Percentiles rank a stretch among this genome's conserved stretches.
Conservation (phyloP, 2,329 filamentous ascomycete species). For the Paecilomyces formosus region DNA sequence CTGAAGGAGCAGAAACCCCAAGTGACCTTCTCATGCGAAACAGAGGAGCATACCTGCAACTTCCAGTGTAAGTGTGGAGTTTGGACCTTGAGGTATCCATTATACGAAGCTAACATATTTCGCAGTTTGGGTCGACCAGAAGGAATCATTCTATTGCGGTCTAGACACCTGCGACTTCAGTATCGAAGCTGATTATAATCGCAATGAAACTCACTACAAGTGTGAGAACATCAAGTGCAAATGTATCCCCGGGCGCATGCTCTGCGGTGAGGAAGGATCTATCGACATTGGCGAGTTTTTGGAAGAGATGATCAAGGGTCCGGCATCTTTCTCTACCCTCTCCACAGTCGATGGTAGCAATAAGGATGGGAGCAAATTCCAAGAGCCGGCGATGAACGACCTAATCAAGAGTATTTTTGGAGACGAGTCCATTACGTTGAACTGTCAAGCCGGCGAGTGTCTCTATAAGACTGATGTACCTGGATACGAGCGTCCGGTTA, state of each 20-base stretch:
- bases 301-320: constrained; percentile 72
- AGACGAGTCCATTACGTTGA: constrained; percentile 77
- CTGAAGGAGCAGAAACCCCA: constrained; percentile 80
- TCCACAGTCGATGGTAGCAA: constrained; percentile 50
- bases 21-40: constrained; percentile 88
- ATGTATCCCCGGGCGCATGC: constrained; percentile 85
- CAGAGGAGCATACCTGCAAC: constrained; percentile 68
- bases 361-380: constrained; percentile 71
- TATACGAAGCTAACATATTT: constrained; percentile 16
- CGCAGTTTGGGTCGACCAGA: constrained; percentile 85
- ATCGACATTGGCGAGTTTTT: constrained; percentile 90
- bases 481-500: constrained; percentile 79
- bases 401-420: constrained; percentile 85
- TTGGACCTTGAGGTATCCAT: not conserved
- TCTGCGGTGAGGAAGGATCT: constrained; percentile 85
- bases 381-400: constrained; percentile 86
- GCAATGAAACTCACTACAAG: constrained; percentile 76
- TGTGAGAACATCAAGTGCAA: constrained; percentile 80
- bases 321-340: constrained; percentile 71
- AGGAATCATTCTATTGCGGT: constrained; percentile 94
- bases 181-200: constrained; percentile 58
- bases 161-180: constrained; percentile 71
- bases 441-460: constrained; percentile 83
- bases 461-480: constrained; percentile 88
- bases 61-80: constrained; percentile 68